phyloP scores from a whole-genome alignment of 2,329 filamentous ascomycete genomes.

The Paecilomyces variotii region DNA sequence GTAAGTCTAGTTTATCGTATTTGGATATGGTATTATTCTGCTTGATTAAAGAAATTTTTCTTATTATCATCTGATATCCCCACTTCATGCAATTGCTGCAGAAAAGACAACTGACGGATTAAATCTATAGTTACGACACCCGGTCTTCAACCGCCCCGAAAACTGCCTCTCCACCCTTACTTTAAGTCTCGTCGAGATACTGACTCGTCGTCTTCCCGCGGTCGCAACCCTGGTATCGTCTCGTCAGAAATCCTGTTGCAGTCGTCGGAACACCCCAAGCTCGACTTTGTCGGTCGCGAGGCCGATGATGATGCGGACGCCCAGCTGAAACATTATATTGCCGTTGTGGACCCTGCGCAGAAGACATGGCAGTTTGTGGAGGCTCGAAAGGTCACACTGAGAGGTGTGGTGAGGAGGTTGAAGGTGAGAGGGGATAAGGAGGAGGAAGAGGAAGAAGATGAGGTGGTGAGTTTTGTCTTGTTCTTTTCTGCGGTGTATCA shows the following conservation, averaged over 20 bases:
- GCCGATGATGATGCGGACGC: slow-evolving; percentile 44
- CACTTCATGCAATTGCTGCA: neutral
- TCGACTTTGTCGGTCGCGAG: slow-evolving; percentile 51
- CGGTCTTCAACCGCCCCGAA: slow-evolving; percentile 22
- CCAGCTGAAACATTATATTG: slow-evolving; percentile 53
- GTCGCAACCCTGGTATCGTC: slow-evolving; percentile 28
- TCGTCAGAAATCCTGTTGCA: slow-evolving; percentile 50
- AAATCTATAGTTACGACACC: slow-evolving; percentile 24
- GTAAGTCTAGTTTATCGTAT: slow-evolving; percentile 25
- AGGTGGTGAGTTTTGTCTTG: slow-evolving; percentile 16
- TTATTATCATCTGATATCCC: neutral
- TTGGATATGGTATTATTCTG: neutral
- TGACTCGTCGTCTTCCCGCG: slow-evolving; percentile 17
- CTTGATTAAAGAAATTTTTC: neutral
- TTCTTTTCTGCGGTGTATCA: neutral
- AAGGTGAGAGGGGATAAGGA: slow-evolving; percentile 18
- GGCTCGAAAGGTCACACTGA: slow-evolving; percentile 48
- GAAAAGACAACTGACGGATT: neutral
- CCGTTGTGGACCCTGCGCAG: slow-evolving; percentile 49
- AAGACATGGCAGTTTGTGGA: slow-evolving; percentile 47
- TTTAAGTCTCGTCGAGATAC: slow-evolving; percentile 44
- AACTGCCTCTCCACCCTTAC: slow-evolving; percentile 29
- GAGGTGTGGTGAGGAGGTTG: slow-evolving; percentile 35
- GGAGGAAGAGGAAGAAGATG: slow-evolving; percentile 15
- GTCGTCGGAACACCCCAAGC: slow-evolving; percentile 51